These are phyloP conservation scores for Aspergillus costaricaensis DNA, from an alignment of 2,329 filamentous ascomycete species.

Conservation along the genomic window DNA sequence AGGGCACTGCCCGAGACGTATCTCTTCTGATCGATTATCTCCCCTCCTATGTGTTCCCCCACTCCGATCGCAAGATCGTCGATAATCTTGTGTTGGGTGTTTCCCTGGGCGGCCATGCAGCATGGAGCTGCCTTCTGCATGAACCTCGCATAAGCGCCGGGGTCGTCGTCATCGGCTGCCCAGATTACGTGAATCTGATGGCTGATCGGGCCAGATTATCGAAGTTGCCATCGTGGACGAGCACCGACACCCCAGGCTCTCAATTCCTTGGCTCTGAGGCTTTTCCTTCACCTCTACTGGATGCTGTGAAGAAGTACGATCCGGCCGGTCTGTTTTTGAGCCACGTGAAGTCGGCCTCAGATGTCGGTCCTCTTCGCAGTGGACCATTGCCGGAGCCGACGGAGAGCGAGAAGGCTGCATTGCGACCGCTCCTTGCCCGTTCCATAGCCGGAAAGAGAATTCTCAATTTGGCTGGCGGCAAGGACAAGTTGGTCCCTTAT, in stretches of 20 bases:
- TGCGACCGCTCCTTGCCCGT: conserved; percentile 47
- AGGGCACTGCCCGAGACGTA: conserved; percentile 73
- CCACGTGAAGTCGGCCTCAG: conserved; percentile 33
- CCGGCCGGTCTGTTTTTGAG: conserved; percentile 74
- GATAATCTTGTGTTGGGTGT: conserved; percentile 78
- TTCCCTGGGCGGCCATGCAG: conserved; percentile 82
- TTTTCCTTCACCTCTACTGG: conserved; percentile 71
- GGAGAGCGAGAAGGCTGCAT: conserved; percentile 45
- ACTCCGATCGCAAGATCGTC: conserved; percentile 48
- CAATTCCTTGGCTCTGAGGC: conserved; percentile 74
- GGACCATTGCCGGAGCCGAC: conserved; percentile 39
- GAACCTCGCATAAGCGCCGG: conserved; percentile 78
- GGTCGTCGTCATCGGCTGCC: conserved; percentile 82
- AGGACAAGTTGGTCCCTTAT: conserved; percentile 64
- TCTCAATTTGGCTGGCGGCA: conserved; percentile 55
- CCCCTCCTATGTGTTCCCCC: conserved; percentile 70
- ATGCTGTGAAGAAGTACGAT: conserved; percentile 66
- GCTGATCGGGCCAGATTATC: conserved; percentile 72
- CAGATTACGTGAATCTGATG: conserved; percentile 83
- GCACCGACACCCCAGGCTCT: conserved; percentile 56
- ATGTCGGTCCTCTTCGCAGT: conserved; percentile 30
- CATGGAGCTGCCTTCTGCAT: conserved; percentile 78
- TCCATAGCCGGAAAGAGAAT: conserved; percentile 55
- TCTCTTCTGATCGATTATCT: conserved; percentile 74
- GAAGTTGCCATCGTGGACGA: conserved; percentile 63